phyloP scores from a whole-genome alignment of 2,329 filamentous ascomycete species.

The Trichophyton verrucosum region DNA sequence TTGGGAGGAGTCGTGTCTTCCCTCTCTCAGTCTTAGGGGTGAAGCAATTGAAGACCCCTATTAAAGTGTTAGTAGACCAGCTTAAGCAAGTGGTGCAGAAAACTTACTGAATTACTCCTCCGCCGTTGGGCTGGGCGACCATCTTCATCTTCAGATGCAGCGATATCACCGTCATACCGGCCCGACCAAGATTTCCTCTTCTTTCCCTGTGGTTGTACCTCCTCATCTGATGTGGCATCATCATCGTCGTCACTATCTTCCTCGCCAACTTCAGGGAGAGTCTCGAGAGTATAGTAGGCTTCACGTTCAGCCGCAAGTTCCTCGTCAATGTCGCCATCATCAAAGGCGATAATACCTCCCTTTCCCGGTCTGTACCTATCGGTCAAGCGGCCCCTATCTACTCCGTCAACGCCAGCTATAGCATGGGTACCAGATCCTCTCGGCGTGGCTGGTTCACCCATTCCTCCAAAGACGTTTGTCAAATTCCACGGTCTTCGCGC shows the following conservation, averaged over 20 bases:
- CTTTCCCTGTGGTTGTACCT: slow-evolving; percentile 31
- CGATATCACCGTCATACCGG: slow-evolving; percentile 52
- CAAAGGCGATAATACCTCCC: slow-evolving; percentile 85
- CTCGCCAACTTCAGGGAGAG: slow-evolving; percentile 84
- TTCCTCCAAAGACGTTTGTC: slow-evolving; percentile 78
- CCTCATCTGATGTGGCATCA: slow-evolving; percentile 45
- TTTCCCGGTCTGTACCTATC: slow-evolving; percentile 61
- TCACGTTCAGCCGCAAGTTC: slow-evolving; percentile 61
- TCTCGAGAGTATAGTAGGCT: slow-evolving; percentile 71
- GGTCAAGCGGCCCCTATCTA: slow-evolving; percentile 60
- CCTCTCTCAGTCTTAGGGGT: slow-evolving; percentile 30
- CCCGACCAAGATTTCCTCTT: slow-evolving; percentile 75
- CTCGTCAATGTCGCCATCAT: slow-evolving; percentile 89
- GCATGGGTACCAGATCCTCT: slow-evolving; percentile 13
- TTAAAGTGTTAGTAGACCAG: slow-evolving; percentile 10
- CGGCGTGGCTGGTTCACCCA: slow-evolving; percentile 30
- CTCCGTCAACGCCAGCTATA: slow-evolving; percentile 47
- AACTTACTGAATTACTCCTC: slow-evolving; percentile 69
- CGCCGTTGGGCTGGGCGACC: slow-evolving; percentile 66
- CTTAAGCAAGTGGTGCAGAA: neutral
- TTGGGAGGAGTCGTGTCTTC: slow-evolving; percentile 32
- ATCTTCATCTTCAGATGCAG: slow-evolving; percentile 49
- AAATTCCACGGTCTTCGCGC: slow-evolving; percentile 89
- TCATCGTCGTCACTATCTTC: slow-evolving; percentile 50
- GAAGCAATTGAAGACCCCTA: slow-evolving; percentile 32